These are phyloP conservation scores for Fusarium siculi DNA, from an alignment of 2,329 filamentous ascomycete genomes.

Conservation along the genomic window DNA sequence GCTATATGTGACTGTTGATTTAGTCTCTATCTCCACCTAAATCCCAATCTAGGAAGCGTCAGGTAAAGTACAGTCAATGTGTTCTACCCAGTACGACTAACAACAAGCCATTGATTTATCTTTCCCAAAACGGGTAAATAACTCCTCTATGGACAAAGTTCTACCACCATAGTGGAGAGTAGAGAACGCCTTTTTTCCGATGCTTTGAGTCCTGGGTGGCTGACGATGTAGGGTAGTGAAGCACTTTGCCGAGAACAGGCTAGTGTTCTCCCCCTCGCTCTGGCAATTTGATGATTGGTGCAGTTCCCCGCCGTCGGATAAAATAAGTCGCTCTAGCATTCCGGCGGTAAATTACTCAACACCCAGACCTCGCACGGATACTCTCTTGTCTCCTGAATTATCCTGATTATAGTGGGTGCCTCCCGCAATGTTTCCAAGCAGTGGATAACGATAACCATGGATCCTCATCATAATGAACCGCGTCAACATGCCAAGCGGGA, in stretches of 20 bases:
- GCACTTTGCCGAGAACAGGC: accelerated
- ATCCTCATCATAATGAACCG: background rate
- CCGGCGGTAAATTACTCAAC: background rate
- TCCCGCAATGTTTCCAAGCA: background rate
- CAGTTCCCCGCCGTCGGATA: background rate
- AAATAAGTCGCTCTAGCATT: background rate
- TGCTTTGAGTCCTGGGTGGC: background rate
- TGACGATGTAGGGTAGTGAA: background rate
- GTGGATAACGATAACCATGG: background rate
- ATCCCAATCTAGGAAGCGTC: accelerated
- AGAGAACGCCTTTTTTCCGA: background rate
- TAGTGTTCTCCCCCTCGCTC: background rate
- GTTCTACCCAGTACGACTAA: background rate
- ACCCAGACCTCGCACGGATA: background rate
- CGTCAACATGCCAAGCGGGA: background rate
- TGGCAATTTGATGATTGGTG: background rate
- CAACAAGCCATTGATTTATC: accelerated
- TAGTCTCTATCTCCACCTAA: background rate
- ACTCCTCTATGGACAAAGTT: accelerated
- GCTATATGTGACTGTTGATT: accelerated
- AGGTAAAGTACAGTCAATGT: background rate
- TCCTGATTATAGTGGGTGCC: background rate
- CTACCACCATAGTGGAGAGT: background rate
- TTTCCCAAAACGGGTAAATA: background rate
- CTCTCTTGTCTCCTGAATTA: background rate